Evolutionary conservation across 805 yeast species (phyloP).

Genomic region (Zygotorulaspora sp.): DNA sequence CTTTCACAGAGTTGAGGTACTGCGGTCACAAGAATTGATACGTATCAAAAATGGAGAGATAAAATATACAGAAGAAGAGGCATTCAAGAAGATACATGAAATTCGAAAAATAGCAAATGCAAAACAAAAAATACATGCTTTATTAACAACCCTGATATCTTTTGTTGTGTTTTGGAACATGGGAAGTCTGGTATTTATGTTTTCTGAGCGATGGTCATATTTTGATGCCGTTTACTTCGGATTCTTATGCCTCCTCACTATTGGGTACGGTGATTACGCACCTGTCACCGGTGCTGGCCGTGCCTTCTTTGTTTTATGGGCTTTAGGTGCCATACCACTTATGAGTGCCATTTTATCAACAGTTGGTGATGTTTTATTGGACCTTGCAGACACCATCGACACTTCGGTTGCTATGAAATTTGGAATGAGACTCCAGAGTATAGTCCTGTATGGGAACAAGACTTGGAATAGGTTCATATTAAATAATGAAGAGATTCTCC

Average conservation of each 20-base stretch:
- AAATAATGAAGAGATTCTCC: slow-evolving; percentile 11
- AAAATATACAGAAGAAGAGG: slow-evolving; percentile 39
- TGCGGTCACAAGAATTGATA: slow-evolving; percentile 37
- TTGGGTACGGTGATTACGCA: slow-evolving; percentile 78
- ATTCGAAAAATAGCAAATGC: slow-evolving; percentile 42
- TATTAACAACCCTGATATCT: slow-evolving; percentile 38
- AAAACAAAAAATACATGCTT: slow-evolving; percentile 39
- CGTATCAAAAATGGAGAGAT: slow-evolving; percentile 14
- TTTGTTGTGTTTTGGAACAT: slow-evolving; percentile 62
- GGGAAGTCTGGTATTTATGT: slow-evolving; percentile 63
- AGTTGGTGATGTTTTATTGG: slow-evolving; percentile 50
- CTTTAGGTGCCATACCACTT: slow-evolving; percentile 74
- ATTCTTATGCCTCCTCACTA: slow-evolving; percentile 67
- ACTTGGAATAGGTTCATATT: slow-evolving; percentile 7
- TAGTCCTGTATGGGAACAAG: slow-evolving; percentile 9
- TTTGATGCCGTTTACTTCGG: slow-evolving; percentile 72
- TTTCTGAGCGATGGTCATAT: slow-evolving; percentile 66
- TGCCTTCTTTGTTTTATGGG: slow-evolving; percentile 75
- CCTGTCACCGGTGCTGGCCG: slow-evolving; percentile 64
- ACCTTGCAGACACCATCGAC: slow-evolving; percentile 23
- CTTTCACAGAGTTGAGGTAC: slow-evolving; percentile 59
- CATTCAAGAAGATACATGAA: slow-evolving; percentile 53
- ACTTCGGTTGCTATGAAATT: slow-evolving; percentile 16
- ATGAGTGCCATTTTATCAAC: slow-evolving; percentile 78
- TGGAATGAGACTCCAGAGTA: slow-evolving; percentile 12